These are phyloP conservation scores for Neopestalotiopsis sp. DNA, from an alignment of 2,329 filamentous ascomycete species.

Conservation along the genomic window DNA sequence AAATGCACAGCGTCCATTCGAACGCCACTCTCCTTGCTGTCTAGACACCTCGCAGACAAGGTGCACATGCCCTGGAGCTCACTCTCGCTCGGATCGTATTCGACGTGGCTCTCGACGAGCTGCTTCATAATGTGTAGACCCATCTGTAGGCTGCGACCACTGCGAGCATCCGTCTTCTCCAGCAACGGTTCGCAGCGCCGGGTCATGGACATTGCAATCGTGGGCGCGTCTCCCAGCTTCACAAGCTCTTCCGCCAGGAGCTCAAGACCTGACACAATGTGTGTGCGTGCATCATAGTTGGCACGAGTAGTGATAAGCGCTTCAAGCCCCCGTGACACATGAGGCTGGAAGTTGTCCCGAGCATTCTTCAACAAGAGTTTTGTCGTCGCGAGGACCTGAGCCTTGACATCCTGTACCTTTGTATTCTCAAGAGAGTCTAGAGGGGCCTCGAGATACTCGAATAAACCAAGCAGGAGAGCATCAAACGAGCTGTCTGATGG, in stretches of 20 bases:
- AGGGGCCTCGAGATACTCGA: conserved; percentile 73
- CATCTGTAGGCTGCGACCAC: conserved; percentile 62
- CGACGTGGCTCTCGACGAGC: conserved; percentile 54
- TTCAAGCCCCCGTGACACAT: conserved; percentile 71
- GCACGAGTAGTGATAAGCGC: conserved; percentile 69
- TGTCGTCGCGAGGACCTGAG: conserved; percentile 75
- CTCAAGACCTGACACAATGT: conserved; percentile 77
- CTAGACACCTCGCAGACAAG: conserved; percentile 61
- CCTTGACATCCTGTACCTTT: conserved; percentile 74
- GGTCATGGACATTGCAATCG: conserved; percentile 62
- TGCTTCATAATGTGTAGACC: conserved; percentile 67
- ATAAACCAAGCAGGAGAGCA: conserved; percentile 68
- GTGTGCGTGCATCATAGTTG: conserved; percentile 69
- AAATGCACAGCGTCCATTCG: conserved; percentile 79
- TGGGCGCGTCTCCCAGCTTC: conserved; percentile 64
- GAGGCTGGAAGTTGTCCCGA: conserved; percentile 67
- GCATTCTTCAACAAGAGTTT: conserved; percentile 74
- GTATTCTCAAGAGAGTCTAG: conserved; percentile 59
- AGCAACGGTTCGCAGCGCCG: conserved; percentile 49
- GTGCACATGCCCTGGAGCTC: conserved; percentile 57
- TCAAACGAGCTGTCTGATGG: conserved; percentile 73
- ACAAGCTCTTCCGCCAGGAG: conserved; percentile 75
- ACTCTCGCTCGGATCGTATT: conserved; percentile 54
- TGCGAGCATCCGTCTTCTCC: conserved; percentile 45
- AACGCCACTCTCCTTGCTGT: conserved; percentile 65